Base-by-base conservation (phyloP, 1,284 basidiomycete genomes). In the Cyathus olla region DNA sequence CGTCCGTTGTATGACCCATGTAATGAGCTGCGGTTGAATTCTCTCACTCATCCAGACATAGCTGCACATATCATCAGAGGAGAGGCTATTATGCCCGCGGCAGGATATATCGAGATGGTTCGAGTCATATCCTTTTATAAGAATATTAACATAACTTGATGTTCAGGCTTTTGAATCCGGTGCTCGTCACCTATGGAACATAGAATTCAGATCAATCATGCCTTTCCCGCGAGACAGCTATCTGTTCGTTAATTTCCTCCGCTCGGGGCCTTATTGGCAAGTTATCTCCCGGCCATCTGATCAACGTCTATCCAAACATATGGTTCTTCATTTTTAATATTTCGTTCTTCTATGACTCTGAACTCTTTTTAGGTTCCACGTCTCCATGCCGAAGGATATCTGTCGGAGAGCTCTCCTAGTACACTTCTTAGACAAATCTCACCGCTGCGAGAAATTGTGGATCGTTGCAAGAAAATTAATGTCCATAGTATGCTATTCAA, bases 91-190 rank as follows among this genome's bases (percentile, higher is more conserved):
- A 77, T 85, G 73, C 82, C 83, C 1, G 82, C 81, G 1, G 72
- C 82, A 19, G 83, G 79, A 2, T 84, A 72, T 60, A 55, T 84
- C 3, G 83, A 84, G 60, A 80, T 83, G 78, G 82, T 83, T 58
- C 24, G 68, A 60, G 21, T n/a, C 37, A n/a, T 59, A 11, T 26
- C 64, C 44, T 46, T 49, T n/a, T 26, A 55, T 46, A 29, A 17
- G 24, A 40, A 47, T 55, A 19, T 40, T n/a, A 15, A 37, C 27
- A 55, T 35, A 13, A 48, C 26, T 26, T n/a, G 51, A 44, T 27
- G 35, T 57, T 6, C 35, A 74, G 73, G 73, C 68, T 3, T 48
- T 77, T 19, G 76, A 76, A 49, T 68, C 68, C 42, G 75, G 76
- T 3, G 76, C 74, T 2, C 61, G 59, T 3, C 48, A 53, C 2